phyloP scores from a whole-genome alignment of 2,329 filamentous ascomycete species.

The Trichoderma atroviride region DNA sequence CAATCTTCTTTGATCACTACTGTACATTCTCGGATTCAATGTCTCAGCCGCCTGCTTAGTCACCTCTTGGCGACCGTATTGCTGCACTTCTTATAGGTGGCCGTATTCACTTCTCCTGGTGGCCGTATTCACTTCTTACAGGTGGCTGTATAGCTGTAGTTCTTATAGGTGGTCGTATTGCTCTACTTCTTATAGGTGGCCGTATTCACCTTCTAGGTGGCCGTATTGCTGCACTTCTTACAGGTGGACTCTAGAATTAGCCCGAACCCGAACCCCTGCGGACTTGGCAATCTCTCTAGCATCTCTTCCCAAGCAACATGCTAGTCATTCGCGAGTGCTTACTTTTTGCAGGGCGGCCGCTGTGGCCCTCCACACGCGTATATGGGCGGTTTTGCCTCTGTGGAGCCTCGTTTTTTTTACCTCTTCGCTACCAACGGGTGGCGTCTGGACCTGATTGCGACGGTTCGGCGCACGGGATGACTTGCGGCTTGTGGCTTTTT shows the following conservation, averaged over 20 bases:
- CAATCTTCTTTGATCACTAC: background rate
- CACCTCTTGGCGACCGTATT: background rate
- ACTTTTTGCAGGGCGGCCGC: background rate
- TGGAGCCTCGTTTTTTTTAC: background rate
- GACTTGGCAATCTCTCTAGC: background rate
- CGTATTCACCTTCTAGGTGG: too few relatives aligned
- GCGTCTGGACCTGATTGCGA: background rate
- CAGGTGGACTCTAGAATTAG: conserved; percentile 22
- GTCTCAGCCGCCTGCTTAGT: background rate
- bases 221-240: background rate
- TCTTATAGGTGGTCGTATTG: too few relatives aligned
- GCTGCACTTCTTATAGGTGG: too few relatives aligned
- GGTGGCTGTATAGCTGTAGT: too few relatives aligned
- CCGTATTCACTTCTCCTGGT: too few relatives aligned
- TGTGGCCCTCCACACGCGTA: background rate
- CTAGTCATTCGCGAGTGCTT: background rate
- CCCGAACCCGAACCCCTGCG: conserved; percentile 24
- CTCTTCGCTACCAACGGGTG: background rate
- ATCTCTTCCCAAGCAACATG: background rate
- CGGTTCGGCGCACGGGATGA: background rate
- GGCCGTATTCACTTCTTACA: background rate
- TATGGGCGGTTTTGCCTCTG: background rate
- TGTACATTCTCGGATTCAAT: background rate
- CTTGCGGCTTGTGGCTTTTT: background rate
- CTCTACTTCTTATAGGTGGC: too few relatives aligned